Conservation (phyloP, 108 stramenopile genomes). For the Nitzschia sp. region DNA sequence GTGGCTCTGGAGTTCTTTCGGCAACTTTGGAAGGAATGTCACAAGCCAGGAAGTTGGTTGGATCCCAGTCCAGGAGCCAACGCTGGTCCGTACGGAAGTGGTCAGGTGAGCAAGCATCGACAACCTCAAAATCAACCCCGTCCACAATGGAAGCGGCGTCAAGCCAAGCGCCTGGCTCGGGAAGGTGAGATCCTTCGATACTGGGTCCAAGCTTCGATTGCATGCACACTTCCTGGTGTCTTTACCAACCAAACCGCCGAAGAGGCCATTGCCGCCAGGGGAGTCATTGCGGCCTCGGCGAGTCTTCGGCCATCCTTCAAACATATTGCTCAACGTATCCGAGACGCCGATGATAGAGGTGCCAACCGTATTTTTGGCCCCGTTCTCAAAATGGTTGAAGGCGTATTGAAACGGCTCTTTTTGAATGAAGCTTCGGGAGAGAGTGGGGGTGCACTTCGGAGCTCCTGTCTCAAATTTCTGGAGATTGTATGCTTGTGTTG, state of each 20-base stretch:
- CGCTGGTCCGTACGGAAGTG: constrained; percentile 37
- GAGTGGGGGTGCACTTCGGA: constrained; percentile 61
- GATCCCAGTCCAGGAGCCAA: constrained; percentile 45
- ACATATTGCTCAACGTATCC: constrained; percentile 74
- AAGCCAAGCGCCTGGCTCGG: constrained; percentile 42
- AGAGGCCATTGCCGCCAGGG: constrained; percentile 57
- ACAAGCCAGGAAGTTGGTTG: constrained; percentile 72
- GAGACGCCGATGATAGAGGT: constrained; percentile 76
- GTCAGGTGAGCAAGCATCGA: constrained; percentile 19
- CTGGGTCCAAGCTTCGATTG: constrained; percentile 74
- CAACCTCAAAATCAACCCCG: constrained; percentile 30
- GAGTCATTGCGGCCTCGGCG: constrained; percentile 72
- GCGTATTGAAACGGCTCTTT: constrained; percentile 69
- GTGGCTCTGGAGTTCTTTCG: constrained; percentile 74
- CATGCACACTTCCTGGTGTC: constrained; percentile 63
- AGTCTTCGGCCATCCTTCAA: constrained; percentile 68
- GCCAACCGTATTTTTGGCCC: constrained; percentile 75
- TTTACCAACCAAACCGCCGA: constrained; percentile 66
- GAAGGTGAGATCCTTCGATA: constrained; percentile 70
- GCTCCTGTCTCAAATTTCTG: constrained; percentile 85
- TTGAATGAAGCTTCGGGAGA: constrained; percentile 19
- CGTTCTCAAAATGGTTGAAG: constrained; percentile 84
- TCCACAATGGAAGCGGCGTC: constrained; percentile 49
- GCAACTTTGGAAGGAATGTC: constrained; percentile 61
- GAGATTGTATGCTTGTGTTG: constrained; percentile 86